phyloP scores from a whole-genome alignment of 2,329 filamentous ascomycete species.

The Penicillium sp. region DNA sequence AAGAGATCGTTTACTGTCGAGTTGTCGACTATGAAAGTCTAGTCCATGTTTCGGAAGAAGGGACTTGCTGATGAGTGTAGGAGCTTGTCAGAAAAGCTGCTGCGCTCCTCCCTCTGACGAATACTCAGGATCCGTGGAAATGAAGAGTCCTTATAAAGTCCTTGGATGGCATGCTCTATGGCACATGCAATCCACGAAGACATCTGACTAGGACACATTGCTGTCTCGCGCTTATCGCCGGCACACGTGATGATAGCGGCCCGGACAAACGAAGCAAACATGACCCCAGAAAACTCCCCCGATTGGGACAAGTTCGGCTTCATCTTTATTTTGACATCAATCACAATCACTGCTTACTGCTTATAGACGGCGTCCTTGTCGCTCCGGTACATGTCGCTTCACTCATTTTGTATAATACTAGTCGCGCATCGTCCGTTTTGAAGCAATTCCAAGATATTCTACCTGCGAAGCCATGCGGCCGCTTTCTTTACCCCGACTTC shows the following conservation, averaged over 20 bases:
- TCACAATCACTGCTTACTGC: not conserved
- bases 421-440: not conserved
- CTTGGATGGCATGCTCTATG: not conserved
- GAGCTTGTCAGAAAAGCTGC: not conserved
- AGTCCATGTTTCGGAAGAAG: constrained; percentile 7
- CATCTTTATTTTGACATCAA: not conserved
- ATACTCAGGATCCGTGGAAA: not conserved
- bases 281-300: not conserved
- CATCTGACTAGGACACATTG: constrained; percentile 10
- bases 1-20: not conserved
- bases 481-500: not conserved
- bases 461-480: constrained; percentile 1
- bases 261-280: constrained; percentile 11
- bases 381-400: not conserved
- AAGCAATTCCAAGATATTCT: not conserved
- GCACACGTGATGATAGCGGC: constrained; percentile 12
- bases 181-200: not conserved
- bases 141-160: not conserved
- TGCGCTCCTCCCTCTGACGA: constrained; percentile 6
- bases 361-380: not conserved
- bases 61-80: not conserved
- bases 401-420: too few relatives aligned
- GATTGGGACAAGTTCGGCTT: not conserved
- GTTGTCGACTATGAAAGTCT: not conserved
- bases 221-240: constrained; percentile 8